phyloP scores from a whole-genome alignment of 2,329 filamentous ascomycete species.

The Akanthomyces lecanii region DNA sequence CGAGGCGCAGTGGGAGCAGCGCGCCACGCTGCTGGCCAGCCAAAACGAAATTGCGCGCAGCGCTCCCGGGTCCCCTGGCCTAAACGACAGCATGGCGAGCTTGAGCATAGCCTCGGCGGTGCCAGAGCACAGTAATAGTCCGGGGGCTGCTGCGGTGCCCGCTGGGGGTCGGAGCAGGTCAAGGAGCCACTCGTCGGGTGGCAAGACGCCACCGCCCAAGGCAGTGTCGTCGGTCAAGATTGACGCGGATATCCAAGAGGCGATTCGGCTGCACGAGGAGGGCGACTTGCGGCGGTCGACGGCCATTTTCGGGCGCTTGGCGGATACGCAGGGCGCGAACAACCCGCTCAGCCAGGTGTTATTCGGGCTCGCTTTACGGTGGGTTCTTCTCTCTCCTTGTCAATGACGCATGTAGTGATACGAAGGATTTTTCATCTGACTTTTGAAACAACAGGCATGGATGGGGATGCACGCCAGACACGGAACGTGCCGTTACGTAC shows the following conservation, averaged over 20 bases:
- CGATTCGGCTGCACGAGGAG: slow-evolving; percentile 87
- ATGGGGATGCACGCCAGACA: slow-evolving; percentile 79
- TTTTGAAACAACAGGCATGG: slow-evolving; percentile 61
- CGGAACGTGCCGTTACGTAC: slow-evolving; percentile 71
- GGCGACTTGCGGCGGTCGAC: slow-evolving; percentile 78
- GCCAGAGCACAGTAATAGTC: slow-evolving; percentile 27
- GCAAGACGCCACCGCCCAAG: slow-evolving; percentile 15
- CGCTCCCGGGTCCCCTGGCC: slow-evolving; percentile 35
- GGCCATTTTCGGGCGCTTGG: slow-evolving; percentile 76
- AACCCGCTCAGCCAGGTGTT: slow-evolving; percentile 94
- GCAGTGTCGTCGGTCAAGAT: slow-evolving; percentile 47
- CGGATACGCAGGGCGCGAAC: slow-evolving; percentile 78
- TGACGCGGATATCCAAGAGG: slow-evolving; percentile 80
- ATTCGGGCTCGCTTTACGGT: slow-evolving; percentile 87
- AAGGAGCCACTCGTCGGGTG: slow-evolving; percentile 23
- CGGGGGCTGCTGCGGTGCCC: slow-evolving; percentile 19
- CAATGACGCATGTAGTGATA: neutral
- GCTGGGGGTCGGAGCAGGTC: neutral
- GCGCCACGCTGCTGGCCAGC: slow-evolving; percentile 82
- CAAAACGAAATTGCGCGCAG: slow-evolving; percentile 49
- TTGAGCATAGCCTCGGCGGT: slow-evolving; percentile 19
- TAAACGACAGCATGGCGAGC: neutral
- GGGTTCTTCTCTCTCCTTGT: slow-evolving; percentile 28
- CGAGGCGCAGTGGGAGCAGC: slow-evolving; percentile 84
- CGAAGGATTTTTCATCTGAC: neutral